Percentiles rank a stretch among this genome's conserved stretches.
phyloP scores from a whole-genome alignment of 108 stramenopile species.

The Conticribra guillardii region DNA sequence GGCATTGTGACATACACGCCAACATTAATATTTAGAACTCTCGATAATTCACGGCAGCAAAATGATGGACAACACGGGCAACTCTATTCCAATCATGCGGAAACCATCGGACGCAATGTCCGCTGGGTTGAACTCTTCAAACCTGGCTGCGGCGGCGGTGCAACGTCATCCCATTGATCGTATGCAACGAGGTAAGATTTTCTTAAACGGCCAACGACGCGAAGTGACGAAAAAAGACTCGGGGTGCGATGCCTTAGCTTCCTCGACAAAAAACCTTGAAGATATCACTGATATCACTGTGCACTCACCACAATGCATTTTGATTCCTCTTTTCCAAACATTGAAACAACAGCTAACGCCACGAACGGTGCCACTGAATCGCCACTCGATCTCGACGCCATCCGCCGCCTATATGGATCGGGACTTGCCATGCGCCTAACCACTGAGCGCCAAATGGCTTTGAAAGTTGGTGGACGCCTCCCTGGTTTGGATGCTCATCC shows the following conservation, averaged over 20 bases:
- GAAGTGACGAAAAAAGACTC: too few species aligned
- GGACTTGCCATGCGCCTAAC: conserved; percentile 88
- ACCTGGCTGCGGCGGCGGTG: conserved; percentile 69
- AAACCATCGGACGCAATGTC: conserved; percentile 79
- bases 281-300: too few species aligned
- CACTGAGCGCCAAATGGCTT: conserved; percentile 77
- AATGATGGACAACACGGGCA: conserved; percentile 22
- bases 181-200: conserved; percentile 69
- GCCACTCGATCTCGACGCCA: conserved; percentile 59
- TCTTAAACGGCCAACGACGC: too few species aligned
- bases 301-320: conserved; percentile 5
- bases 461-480: conserved; percentile 57
- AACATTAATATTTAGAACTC: background rate
- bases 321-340: conserved; percentile 7
- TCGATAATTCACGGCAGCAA: background rate
- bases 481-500: conserved; percentile 58
- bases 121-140: conserved; percentile 76
- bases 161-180: conserved; percentile 80
- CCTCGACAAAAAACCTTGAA: too few species aligned
- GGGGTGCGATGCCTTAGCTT: too few species aligned
- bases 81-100: conserved; percentile 77
- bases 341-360: conserved; percentile 8
- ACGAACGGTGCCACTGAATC: conserved; percentile 41
- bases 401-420: conserved; percentile 84
- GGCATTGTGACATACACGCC: too few species aligned